Evolutionary conservation across 1,139 yeast genomes (phyloP).

Genomic region (Blastobotrys arbuscula): DNA sequence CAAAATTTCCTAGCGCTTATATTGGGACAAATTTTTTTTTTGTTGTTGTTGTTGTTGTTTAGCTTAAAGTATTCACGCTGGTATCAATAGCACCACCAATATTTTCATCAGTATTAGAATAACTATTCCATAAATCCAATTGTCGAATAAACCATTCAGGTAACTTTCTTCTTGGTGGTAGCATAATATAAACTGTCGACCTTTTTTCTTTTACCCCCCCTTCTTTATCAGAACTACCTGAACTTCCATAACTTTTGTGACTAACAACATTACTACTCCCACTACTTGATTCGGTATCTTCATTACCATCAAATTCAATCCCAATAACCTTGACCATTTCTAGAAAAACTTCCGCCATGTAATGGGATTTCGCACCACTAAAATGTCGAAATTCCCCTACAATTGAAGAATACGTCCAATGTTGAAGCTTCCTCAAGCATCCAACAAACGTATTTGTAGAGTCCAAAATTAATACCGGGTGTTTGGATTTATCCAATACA

Average conservation of each 20-base stretch:
- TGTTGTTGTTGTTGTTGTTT: too few species aligned
- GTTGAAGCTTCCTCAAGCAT: slow-evolving; percentile 70
- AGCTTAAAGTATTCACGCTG: too few species aligned
- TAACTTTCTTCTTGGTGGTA: slow-evolving; percentile 57
- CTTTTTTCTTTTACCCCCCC: neutral
- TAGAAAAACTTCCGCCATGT: slow-evolving; percentile 74
- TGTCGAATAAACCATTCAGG: slow-evolving; percentile 70
- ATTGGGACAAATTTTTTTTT: neutral
- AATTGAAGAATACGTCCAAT: slow-evolving; percentile 83
- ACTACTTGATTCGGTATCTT: slow-evolving; percentile 11
- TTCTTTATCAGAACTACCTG: neutral
- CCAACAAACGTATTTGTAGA: slow-evolving; percentile 78
- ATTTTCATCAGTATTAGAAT: too few species aligned
- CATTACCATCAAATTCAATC: slow-evolving; percentile 12
- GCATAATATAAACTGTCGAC: slow-evolving; percentile 21
- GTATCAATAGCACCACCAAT: too few species aligned
- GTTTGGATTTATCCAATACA: slow-evolving; percentile 56
- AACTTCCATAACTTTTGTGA: neutral
- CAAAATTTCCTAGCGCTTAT: neutral
- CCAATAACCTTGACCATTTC: slow-evolving; percentile 50
- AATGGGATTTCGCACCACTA: slow-evolving; percentile 67
- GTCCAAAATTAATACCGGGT: slow-evolving; percentile 72
- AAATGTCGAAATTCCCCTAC: slow-evolving; percentile 79
- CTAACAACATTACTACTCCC: slow-evolving; percentile 4
- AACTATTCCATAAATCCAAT: slow-evolving; percentile 62